Percentiles rank a stretch among this genome's conserved stretches.
Evolutionary conservation across 805 yeast genomes (phyloP).

Genomic region (Metschnikowia bowlesiae): DNA sequence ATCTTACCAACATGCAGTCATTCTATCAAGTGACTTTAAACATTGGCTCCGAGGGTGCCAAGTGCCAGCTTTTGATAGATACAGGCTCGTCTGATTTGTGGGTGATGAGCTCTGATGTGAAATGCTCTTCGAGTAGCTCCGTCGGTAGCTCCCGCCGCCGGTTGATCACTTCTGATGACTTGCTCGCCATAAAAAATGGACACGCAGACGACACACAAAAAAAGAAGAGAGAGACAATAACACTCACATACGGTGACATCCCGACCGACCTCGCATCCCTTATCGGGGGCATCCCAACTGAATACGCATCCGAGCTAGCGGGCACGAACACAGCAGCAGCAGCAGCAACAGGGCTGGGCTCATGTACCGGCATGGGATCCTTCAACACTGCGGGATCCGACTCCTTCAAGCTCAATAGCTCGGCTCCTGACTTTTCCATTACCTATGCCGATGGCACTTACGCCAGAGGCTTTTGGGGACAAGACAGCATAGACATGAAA

Average conservation of each 20-base stretch:
- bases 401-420: constrained; percentile 36
- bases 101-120: constrained; percentile 27
- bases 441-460: constrained; percentile 46
- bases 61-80: constrained; percentile 35
- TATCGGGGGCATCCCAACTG: background rate
- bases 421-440: constrained; percentile 41
- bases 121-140: background rate
- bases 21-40: constrained; percentile 11
- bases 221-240: background rate
- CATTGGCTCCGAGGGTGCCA: constrained; percentile 14
- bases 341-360: constrained; percentile 6
- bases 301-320: background rate
- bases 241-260: background rate
- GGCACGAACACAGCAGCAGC: background rate
- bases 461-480: constrained; percentile 55
- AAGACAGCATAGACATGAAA: constrained; percentile 54
- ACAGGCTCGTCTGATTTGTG: constrained; percentile 44
- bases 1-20: constrained; percentile 8
- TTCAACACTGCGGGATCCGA: constrained; percentile 40
- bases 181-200: background rate
- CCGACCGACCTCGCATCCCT: background rate
- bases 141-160: constrained; percentile 1
- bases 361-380: constrained; percentile 47
- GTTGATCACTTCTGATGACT: background rate
- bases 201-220: background rate